These are phyloP conservation scores for Tolypocladium ophioglossoides DNA, from an alignment of 2,329 filamentous ascomycete species.

Conservation along the genomic window DNA sequence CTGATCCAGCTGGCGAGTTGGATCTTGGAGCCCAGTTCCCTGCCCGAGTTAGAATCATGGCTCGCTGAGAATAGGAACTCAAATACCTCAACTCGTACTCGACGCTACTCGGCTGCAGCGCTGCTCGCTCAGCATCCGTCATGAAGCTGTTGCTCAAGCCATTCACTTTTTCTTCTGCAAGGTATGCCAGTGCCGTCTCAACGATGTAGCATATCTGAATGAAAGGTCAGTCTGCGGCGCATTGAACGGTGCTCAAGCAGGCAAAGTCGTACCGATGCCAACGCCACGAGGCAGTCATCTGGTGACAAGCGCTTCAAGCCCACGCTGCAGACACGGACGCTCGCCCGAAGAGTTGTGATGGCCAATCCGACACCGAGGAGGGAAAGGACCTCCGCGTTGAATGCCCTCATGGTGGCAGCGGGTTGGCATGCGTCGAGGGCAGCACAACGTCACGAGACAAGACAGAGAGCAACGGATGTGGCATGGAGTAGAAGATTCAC, in stretches of 20 bases:
- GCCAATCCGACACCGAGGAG: not conserved
- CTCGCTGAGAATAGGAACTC: no score
- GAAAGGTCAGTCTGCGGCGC: not conserved
- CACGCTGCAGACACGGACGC: not conserved
- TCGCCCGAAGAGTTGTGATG: not conserved
- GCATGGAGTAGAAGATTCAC: not conserved
- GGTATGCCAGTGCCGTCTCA: constrained; percentile 2
- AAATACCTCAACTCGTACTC: not conserved
- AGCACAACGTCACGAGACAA: no score
- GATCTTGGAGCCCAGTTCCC: constrained; percentile 6
- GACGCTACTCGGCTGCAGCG: not conserved
- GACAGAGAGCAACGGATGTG: no score
- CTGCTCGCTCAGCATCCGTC: not conserved
- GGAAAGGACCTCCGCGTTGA: not conserved
- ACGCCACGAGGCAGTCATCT: not conserved
- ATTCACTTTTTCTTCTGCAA: not conserved
- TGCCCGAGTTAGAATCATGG: not conserved
- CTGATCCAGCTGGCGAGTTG: constrained; percentile 4
- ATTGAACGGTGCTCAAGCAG: not conserved
- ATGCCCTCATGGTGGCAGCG: not conserved
- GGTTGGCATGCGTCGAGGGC: not conserved
- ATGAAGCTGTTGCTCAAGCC: constrained; percentile 3
- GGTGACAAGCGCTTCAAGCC: not conserved
- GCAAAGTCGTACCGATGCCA: not conserved
- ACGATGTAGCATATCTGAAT: not conserved